Evolutionary conservation across 345 rosid species (phyloP).

Genomic region (Moringa oleifera): DNA sequence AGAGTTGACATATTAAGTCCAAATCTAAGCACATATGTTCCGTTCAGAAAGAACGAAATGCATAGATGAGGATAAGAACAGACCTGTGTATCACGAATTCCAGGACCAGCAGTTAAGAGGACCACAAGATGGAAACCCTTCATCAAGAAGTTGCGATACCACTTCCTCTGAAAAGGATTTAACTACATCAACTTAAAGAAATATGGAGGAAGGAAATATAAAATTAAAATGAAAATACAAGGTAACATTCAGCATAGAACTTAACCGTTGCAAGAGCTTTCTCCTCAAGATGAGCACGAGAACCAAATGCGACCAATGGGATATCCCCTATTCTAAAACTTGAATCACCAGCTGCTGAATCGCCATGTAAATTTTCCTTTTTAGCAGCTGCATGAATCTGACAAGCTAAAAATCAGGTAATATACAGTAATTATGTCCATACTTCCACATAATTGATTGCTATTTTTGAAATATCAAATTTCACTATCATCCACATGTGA

Average conservation of each 20-base stretch:
- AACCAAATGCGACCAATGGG: slow-evolving; percentile 84
- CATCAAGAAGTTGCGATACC: slow-evolving; percentile 96
- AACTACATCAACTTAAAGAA: slow-evolving; percentile 23
- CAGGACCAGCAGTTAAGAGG: slow-evolving; percentile 83
- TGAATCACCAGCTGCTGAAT: slow-evolving; percentile 33
- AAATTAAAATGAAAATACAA: neutral
- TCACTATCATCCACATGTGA: neutral
- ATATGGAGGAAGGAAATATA: neutral
- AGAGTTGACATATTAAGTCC: neutral
- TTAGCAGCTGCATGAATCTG: slow-evolving; percentile 78
- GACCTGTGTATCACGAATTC: slow-evolving; percentile 98
- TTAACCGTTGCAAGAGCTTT: slow-evolving; percentile 90
- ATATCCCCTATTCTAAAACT: slow-evolving; percentile 57
- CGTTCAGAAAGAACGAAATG: neutral
- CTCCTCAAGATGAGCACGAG: slow-evolving; percentile 98
- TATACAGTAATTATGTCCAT: neutral
- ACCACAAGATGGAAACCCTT: slow-evolving; percentile 97
- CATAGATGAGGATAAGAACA: neutral
- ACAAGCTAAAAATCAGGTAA: slow-evolving; percentile 33
- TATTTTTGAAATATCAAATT: neutral
- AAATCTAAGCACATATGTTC: neutral
- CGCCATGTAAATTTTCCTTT: slow-evolving; percentile 42
- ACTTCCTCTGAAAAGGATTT: slow-evolving; percentile 68
- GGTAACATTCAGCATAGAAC: slow-evolving; percentile 19
- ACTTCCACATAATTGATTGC: neutral